phyloP scores from a whole-genome alignment of 768 basidiomycete species.

The Rhodotorula kratochvilovae region DNA sequence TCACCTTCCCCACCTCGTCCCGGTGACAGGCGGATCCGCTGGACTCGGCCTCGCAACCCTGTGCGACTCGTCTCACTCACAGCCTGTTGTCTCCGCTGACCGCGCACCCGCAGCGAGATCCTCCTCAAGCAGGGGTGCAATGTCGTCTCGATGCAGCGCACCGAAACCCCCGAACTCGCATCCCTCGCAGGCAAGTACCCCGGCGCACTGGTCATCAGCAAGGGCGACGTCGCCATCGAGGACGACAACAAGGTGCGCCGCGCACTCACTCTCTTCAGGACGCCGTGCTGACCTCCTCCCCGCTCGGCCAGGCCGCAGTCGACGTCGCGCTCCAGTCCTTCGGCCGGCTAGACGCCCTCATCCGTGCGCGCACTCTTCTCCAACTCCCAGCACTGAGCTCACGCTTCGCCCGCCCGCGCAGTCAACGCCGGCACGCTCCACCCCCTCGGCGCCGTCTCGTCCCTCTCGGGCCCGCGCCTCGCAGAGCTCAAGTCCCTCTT shows the following conservation, averaged over 20 bases:
- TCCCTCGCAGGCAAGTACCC: constrained; percentile 52
- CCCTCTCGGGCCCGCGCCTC: constrained; percentile 32
- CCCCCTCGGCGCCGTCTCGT: constrained; percentile 62
- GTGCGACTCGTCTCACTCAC: constrained; percentile 44
- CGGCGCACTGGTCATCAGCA: constrained; percentile 54
- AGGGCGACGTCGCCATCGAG: constrained; percentile 62
- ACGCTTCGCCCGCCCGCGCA: constrained; percentile 45
- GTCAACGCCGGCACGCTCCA: constrained; percentile 69
- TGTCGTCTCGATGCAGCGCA: constrained; percentile 73
- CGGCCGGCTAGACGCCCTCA: constrained; percentile 65
- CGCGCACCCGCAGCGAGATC: constrained; percentile 11
- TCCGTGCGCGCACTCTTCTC: constrained; percentile 13
- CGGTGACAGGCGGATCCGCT: constrained; percentile 62
- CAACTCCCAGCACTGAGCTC: too few relatives aligned
- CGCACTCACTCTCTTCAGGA: constrained; percentile 57
- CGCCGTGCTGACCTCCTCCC: constrained; percentile 18
- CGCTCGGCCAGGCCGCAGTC: constrained; percentile 52
- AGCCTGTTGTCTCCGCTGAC: too few relatives aligned
- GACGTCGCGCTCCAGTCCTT: constrained; percentile 55
- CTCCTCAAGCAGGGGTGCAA: constrained; percentile 54
- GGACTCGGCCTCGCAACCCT: constrained; percentile 78
- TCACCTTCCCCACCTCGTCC: neutral
- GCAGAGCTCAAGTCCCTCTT: constrained; percentile 50
- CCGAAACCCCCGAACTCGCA: constrained; percentile 61
- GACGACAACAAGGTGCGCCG: constrained; percentile 41